phyloP scores from a whole-genome alignment of 2,329 filamentous ascomycete species.

The Colletotrichum zoysiae region DNA sequence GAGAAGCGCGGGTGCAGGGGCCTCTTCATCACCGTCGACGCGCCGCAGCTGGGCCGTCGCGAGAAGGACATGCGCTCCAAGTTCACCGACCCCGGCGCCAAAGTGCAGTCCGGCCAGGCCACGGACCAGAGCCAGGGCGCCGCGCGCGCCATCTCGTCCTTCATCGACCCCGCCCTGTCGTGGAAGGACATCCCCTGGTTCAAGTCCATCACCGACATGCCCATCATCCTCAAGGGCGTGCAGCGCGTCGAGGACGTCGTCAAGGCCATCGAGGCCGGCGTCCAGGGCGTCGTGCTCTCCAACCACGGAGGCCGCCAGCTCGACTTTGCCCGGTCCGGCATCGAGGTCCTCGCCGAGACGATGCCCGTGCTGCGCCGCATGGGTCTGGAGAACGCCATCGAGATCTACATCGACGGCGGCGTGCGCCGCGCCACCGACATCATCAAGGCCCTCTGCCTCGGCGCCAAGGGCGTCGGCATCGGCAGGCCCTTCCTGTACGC shows the following conservation, averaged over 20 bases:
- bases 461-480: constrained; percentile 92
- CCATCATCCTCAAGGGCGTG: constrained; percentile 95
- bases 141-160: constrained; percentile 92
- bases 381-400: constrained; percentile 80
- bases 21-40: constrained; percentile 98
- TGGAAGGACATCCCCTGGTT: constrained; percentile 99
- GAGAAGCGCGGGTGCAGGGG: constrained; percentile 93
- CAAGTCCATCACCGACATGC: constrained; percentile 88
- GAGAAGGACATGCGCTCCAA: constrained; percentile 99
- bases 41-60: constrained; percentile 91
- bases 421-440: constrained; percentile 93
- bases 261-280: constrained; percentile 82
- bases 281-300: constrained; percentile 91
- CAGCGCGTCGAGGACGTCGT: constrained; percentile 97
- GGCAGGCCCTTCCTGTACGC: constrained; percentile 95
- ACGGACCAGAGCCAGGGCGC: constrained; percentile 93
- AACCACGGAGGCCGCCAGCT: constrained; percentile 97
- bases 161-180: constrained; percentile 93
- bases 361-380: constrained; percentile 86
- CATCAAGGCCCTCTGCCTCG: constrained; percentile 93
- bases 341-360: constrained; percentile 93
- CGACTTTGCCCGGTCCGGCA: constrained; percentile 88
- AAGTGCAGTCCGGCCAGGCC: constrained; percentile 80
- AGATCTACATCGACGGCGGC: constrained; percentile 93
- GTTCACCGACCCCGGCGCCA: constrained; percentile 85